These are phyloP conservation scores for Nymphaea colorata DNA, from an alignment of 164 flowering plant species.

Conservation along the genomic window DNA sequence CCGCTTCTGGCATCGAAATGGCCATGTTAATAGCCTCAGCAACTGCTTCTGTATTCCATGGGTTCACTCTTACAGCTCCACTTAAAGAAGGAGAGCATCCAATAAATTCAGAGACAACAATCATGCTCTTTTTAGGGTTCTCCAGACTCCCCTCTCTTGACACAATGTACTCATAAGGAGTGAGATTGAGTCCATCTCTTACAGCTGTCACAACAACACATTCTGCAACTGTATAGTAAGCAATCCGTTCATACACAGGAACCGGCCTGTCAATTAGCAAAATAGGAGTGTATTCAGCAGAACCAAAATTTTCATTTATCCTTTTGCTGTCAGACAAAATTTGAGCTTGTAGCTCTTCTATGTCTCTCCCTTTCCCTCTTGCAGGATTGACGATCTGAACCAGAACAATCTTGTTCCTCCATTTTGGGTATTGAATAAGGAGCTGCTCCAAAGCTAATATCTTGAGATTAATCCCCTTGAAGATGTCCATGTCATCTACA, in stretches of 20 bases:
- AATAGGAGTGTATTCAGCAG: slow-evolving; percentile 47
- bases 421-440: slow-evolving; percentile 48
- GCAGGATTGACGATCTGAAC: slow-evolving; percentile 74
- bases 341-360: slow-evolving; percentile 49
- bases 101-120: slow-evolving; percentile 68
- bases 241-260: slow-evolving; percentile 46
- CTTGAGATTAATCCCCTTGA: slow-evolving; percentile 67
- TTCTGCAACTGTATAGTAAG: slow-evolving; percentile 64
- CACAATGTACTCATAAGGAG: slow-evolving; percentile 64
- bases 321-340: slow-evolving; percentile 29
- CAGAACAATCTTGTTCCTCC: slow-evolving; percentile 60
- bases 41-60: slow-evolving; percentile 67
- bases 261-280: slow-evolving; percentile 50
- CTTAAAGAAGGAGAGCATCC: slow-evolving; percentile 82
- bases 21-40: slow-evolving; percentile 72
- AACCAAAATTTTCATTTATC: slow-evolving; percentile 42
- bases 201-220: slow-evolving; percentile 73
- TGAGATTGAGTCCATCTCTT: slow-evolving; percentile 80
- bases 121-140: slow-evolving; percentile 57
- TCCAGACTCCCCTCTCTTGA: slow-evolving; percentile 46
- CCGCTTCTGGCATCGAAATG: slow-evolving; percentile 50
- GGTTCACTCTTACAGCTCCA: slow-evolving; percentile 71
- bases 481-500: slow-evolving; percentile 77
- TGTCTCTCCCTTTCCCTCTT: slow-evolving; percentile 57
- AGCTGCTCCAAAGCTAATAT: slow-evolving; percentile 71